A percentile compares a stretch with the other conserved stretches of the same genome.
These are phyloP conservation scores for Elongisporangium prolatum DNA, from an alignment of 352 stramenopile genomes.

Conservation along the genomic window DNA sequence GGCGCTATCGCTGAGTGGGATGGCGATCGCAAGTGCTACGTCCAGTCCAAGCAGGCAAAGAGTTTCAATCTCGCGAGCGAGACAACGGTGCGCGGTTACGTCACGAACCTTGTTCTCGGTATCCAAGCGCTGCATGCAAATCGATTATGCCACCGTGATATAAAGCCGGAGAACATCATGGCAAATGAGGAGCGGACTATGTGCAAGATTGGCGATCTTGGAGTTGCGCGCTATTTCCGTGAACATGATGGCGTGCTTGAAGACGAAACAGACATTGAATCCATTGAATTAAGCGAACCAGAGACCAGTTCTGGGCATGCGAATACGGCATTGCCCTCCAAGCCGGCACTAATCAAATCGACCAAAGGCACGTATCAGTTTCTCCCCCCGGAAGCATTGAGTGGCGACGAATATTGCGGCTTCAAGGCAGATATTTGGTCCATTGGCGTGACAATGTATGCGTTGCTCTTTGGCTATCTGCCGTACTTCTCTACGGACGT, in stretches of 20 bases:
- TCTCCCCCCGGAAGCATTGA: slow-evolving; percentile 59
- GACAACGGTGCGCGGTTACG: slow-evolving; percentile 41
- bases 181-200: slow-evolving; percentile 41
- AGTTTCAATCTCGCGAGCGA: slow-evolving; percentile 39
- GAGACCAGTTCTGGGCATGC: slow-evolving; percentile 10
- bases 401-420: slow-evolving; percentile 62
- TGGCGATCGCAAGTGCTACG: slow-evolving; percentile 53
- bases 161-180: slow-evolving; percentile 85
- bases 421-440: slow-evolving; percentile 90
- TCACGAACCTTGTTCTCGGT: slow-evolving; percentile 56
- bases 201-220: slow-evolving; percentile 82
- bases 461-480: slow-evolving; percentile 80
- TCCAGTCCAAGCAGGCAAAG: slow-evolving; percentile 30
- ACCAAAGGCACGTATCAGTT: slow-evolving; percentile 82
- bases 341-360: slow-evolving; percentile 32
- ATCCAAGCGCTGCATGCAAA: slow-evolving; percentile 74
- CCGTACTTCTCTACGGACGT: slow-evolving; percentile 89
- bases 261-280: slow-evolving; percentile 47
- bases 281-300: slow-evolving; percentile 43
- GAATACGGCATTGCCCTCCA: not conserved
- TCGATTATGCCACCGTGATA: slow-evolving; percentile 77
- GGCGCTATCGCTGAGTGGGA: slow-evolving; percentile 79
- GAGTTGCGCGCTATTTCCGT: slow-evolving; percentile 73
- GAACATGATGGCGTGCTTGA: slow-evolving; percentile 40
- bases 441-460: slow-evolving; percentile 90